Percentiles rank a stretch among this genome's conserved stretches.
Conservation (phyloP, 2,329 filamentous ascomycete genomes). For the Aureobasidium sp. region DNA sequence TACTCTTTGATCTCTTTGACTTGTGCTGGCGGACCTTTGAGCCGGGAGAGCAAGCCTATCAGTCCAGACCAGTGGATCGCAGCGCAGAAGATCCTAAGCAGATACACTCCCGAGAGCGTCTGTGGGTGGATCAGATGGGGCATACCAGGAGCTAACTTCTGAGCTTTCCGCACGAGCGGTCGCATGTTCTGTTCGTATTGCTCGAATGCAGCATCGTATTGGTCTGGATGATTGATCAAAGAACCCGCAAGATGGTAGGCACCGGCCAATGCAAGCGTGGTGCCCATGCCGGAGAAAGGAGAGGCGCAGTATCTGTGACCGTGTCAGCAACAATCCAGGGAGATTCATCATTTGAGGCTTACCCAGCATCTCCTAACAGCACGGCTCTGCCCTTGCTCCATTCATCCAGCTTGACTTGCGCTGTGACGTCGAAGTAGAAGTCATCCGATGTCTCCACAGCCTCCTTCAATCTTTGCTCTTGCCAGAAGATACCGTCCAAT, state of each 20-base stretch:
- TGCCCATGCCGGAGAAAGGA: conserved; percentile 40
- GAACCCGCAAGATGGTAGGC: conserved; percentile 37
- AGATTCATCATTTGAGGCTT: no score
- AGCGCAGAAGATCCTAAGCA: conserved; percentile 16
- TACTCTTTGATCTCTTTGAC: not conserved
- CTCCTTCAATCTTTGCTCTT: conserved; percentile 39
- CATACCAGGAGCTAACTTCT: conserved; percentile 34
- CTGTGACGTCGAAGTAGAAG: conserved; percentile 31
- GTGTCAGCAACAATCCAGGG: no score
- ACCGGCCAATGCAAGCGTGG: conserved; percentile 36
- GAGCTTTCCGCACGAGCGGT: conserved; percentile 30
- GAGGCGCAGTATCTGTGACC: conserved; percentile 21
- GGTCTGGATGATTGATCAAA: conserved; percentile 22
- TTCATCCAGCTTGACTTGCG: conserved; percentile 32
- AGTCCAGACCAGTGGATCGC: conserved; percentile 22
- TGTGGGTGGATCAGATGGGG: conserved; percentile 33
- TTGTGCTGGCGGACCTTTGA: conserved; percentile 24
- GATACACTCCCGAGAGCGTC: conserved; percentile 30
- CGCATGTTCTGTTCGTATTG: conserved; percentile 32
- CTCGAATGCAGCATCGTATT: conserved; percentile 28
- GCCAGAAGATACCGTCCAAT: conserved; percentile 31
- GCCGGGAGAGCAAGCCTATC: conserved; percentile 24
- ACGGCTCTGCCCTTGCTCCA: conserved; percentile 38
- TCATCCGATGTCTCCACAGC: conserved; percentile 36
- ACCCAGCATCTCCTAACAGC: conserved; percentile 31